Percentiles rank a stretch among this genome's conserved stretches.
Evolutionary conservation across 148 eudicot genomes (phyloP).

Genomic region (Dianthus caryophyllus): DNA sequence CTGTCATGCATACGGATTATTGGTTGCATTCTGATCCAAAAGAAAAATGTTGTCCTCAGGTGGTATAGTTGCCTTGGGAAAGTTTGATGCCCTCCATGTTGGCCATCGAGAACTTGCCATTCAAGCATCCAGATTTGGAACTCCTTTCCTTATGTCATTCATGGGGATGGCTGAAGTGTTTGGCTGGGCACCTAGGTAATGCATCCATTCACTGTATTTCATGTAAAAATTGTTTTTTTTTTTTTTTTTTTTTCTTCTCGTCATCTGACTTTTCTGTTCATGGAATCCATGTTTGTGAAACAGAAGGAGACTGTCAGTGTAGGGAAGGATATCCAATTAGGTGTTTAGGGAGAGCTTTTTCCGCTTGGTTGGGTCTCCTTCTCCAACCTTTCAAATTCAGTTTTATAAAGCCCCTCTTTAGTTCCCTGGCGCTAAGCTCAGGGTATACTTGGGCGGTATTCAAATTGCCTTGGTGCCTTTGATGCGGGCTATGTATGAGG

Average conservation of each 20-base stretch:
- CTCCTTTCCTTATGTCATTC: constrained; percentile 81
- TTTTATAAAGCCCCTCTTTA: too few relatives aligned
- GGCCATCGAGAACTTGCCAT: constrained; percentile 97
- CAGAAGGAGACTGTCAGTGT: too few relatives aligned
- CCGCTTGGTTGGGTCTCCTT: too few relatives aligned
- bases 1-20: not conserved
- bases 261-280: not conserved
- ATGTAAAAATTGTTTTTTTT: not conserved
- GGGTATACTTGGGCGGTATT: too few relatives aligned
- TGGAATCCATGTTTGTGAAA: not conserved
- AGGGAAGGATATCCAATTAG: too few relatives aligned
- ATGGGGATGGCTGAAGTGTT: constrained; percentile 95
- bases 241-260: not conserved
- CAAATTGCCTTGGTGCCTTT: too few relatives aligned
- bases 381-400: too few relatives aligned
- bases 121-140: constrained; percentile 79
- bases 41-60: constrained; percentile 36
- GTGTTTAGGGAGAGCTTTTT: too few relatives aligned
- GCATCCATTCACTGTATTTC: not conserved
- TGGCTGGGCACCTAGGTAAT: constrained; percentile 96
- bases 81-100: constrained; percentile 96
- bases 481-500: too few relatives aligned
- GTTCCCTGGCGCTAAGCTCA: too few relatives aligned
- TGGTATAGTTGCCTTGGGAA: constrained; percentile 91
- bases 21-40: constrained; percentile 4